These are phyloP conservation scores for Macrophomina pseudophaseolina DNA, from an alignment of 2,329 filamentous ascomycete genomes.

Conservation along the genomic window DNA sequence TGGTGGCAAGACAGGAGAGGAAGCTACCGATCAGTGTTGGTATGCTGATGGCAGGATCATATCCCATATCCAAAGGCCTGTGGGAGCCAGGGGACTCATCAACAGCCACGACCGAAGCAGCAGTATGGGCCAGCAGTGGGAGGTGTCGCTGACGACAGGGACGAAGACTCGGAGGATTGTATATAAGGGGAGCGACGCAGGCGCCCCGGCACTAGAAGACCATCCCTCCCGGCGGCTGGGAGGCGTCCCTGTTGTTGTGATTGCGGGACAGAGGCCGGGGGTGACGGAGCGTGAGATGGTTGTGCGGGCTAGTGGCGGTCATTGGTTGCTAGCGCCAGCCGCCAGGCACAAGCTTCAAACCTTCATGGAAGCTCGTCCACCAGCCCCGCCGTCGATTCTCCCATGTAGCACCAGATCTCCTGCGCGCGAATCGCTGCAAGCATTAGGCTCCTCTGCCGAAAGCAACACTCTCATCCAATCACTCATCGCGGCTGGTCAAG, in stretches of 20 bases:
- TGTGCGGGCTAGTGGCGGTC: not conserved
- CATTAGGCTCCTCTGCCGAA: not conserved
- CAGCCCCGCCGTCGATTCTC: not conserved
- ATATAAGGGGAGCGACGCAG: constrained; percentile 13
- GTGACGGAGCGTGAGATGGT: not conserved
- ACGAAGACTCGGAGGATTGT: not conserved
- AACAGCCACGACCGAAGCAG: constrained; percentile 1
- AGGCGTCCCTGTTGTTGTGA: not conserved
- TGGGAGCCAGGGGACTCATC: constrained; percentile 12
- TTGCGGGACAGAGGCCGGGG: not conserved
- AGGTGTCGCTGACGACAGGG: not conserved
- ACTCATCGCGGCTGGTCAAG: no score
- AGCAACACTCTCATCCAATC: not conserved
- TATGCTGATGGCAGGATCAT: constrained; percentile 27
- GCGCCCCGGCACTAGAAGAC: not conserved
- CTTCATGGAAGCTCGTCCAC: not conserved
- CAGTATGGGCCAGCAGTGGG: not conserved
- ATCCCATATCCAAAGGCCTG: constrained; percentile 13
- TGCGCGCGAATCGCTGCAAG: not conserved
- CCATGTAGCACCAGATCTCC: not conserved
- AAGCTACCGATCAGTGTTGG: constrained; percentile 35
- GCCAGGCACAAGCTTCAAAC: constrained; percentile 17
- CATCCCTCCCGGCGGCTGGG: not conserved
- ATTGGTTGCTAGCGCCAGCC: constrained; percentile 11
- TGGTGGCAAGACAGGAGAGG: constrained; percentile 32